Evolutionary conservation across 495 filamentous ascomycete genomes (phyloP).

Genomic region (Xylaria grammica): DNA sequence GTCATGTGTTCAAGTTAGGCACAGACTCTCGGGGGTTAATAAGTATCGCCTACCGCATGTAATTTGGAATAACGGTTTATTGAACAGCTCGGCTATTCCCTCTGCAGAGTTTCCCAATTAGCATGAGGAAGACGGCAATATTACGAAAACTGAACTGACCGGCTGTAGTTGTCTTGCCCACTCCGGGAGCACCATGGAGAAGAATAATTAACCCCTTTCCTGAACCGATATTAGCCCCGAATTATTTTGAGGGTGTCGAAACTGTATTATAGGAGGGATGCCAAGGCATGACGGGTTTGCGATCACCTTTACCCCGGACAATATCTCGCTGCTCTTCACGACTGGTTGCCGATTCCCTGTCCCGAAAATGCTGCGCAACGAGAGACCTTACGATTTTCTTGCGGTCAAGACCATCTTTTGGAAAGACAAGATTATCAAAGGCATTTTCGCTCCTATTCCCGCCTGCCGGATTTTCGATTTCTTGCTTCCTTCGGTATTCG

Average conservation of each 20-base stretch:
- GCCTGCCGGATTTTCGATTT: neutral
- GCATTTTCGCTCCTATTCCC: constrained; percentile 27
- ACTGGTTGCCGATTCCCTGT: constrained; percentile 33
- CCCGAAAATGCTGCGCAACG: constrained; percentile 46
- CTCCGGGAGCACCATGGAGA: constrained; percentile 53
- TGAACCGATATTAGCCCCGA: constrained; percentile 13
- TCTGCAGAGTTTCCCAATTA: constrained; percentile 22
- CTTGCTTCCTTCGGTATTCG: neutral
- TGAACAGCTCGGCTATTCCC: constrained; percentile 34
- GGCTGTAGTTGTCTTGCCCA: constrained; percentile 52
- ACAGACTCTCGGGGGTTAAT: too few species aligned
- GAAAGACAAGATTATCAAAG: constrained; percentile 46
- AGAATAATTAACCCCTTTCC: constrained; percentile 49
- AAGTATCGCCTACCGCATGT: constrained; percentile 32
- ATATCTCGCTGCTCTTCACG: constrained; percentile 44
- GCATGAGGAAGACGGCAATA: neutral
- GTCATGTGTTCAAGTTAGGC: too few species aligned
- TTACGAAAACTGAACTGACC: constrained; percentile 24
- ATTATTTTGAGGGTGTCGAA: constrained; percentile 4
- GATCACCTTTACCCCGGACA: constrained; percentile 46
- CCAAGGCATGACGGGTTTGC: neutral
- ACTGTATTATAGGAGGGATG: neutral
- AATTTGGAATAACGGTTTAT: constrained; percentile 37
- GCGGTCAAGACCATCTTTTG: constrained; percentile 26
- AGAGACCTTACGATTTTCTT: constrained; percentile 44